These are phyloP conservation scores for Pythium guiyangense DNA, from an alignment of 352 stramenopile species.

Conservation along the genomic window DNA sequence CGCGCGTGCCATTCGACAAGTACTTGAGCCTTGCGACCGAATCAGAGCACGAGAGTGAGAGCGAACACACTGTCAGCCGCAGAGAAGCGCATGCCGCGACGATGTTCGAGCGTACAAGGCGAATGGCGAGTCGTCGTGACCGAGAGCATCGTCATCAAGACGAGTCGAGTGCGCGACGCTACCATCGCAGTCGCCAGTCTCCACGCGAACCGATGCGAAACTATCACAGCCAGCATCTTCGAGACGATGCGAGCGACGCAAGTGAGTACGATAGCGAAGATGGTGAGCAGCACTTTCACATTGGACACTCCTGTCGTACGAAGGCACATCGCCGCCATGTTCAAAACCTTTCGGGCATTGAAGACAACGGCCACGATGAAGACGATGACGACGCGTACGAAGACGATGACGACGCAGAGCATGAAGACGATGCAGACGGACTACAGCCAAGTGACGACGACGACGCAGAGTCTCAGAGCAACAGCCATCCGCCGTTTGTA, in stretches of 20 bases:
- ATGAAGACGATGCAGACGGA: slow-evolving; percentile 1
- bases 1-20: slow-evolving; percentile 8
- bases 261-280: background rate
- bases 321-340: no score
- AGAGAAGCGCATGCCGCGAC: background rate
- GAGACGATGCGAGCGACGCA: background rate
- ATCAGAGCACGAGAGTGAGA: slow-evolving; percentile 1
- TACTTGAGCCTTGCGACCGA: slow-evolving; percentile 8
- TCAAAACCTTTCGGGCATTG: no score
- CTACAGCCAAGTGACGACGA: slow-evolving; percentile 1
- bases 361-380: background rate
- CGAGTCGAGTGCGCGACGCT: no score
- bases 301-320: no score
- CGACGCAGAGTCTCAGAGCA: slow-evolving; percentile 7
- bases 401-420: slow-evolving; percentile 5
- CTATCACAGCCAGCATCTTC: no score
- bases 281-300: background rate
- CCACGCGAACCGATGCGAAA: background rate
- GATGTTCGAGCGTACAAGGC: no score
- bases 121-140: no score
- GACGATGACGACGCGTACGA: slow-evolving; percentile 4
- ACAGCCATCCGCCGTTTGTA: slow-evolving; percentile 1
- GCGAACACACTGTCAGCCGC: background rate
- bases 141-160: no score
- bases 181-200: background rate